A percentile compares a stretch with the other conserved stretches of the same genome.
Evolutionary conservation across 768 basidiomycete genomes (phyloP).

Genomic region (Suillus paluster): DNA sequence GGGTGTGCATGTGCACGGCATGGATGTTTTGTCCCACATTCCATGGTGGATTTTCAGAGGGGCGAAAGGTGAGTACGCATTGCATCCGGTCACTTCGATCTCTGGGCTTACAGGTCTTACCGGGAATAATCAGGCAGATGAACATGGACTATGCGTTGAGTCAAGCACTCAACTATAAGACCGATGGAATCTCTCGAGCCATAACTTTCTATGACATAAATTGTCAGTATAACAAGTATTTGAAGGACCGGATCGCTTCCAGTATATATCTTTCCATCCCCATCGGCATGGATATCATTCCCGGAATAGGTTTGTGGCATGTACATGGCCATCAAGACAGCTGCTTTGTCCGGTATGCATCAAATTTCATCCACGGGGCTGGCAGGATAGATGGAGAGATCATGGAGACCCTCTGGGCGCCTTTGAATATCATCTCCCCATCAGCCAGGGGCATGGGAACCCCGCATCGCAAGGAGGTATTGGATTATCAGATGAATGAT

Average conservation of each 20-base stretch:
- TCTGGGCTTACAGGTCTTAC: neutral
- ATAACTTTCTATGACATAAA: conserved; percentile 34
- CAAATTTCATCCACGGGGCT: neutral
- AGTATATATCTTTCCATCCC: conserved; percentile 1
- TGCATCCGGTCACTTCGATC: neutral
- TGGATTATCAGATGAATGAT: conserved; percentile 29
- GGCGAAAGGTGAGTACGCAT: conserved; percentile 31
- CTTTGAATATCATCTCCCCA: conserved; percentile 7
- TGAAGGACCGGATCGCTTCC: conserved; percentile 8
- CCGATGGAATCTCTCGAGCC: neutral
- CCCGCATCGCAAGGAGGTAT: conserved; percentile 14
- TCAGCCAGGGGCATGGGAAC: conserved; percentile 2
- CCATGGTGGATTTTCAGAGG: conserved; percentile 36
- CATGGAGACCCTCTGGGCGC: conserved; percentile 8
- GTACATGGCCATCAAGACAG: conserved; percentile 10
- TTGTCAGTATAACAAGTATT: conserved; percentile 28
- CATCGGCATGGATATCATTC: conserved; percentile 1
- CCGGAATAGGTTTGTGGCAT: conserved; percentile 11
- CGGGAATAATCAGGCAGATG: conserved; percentile 23
- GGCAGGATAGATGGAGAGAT: conserved; percentile 14
- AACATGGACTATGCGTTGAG: conserved; percentile 34
- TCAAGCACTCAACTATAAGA: conserved; percentile 22
- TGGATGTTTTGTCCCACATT: conserved; percentile 35
- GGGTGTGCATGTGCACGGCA: conserved; percentile 36
- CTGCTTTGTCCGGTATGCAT: conserved; percentile 8